Conservation (phyloP, 306 rosid species). For the Fragaria ananassa region DNA sequence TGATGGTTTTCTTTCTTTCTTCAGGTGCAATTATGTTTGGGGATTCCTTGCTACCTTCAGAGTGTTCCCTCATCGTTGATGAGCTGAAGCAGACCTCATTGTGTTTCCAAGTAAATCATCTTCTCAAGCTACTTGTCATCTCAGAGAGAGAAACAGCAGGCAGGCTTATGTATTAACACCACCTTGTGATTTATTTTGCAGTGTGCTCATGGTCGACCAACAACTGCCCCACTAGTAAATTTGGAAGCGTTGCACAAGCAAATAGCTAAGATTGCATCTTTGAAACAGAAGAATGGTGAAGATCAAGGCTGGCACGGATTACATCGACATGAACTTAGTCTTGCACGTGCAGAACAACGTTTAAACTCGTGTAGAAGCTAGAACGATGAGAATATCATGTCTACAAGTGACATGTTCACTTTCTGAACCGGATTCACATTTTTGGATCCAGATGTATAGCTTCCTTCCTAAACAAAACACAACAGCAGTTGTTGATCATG, state of each 20-base stretch:
- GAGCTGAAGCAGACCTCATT: constrained; percentile 81
- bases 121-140: neutral
- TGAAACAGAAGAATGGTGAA: constrained; percentile 30
- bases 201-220: constrained; percentile 98
- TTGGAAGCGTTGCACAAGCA: constrained; percentile 83
- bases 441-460: neutral
- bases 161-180: neutral
- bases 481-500: neutral
- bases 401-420: neutral
- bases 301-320: constrained; percentile 63
- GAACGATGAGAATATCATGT: neutral
- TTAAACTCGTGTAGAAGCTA: constrained; percentile 36
- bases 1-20: neutral
- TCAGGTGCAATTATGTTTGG: constrained; percentile 99
- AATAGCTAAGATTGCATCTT: constrained; percentile 49
- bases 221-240: constrained; percentile 79
- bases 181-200: constrained; percentile 19
- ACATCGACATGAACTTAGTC: constrained; percentile 38
- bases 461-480: neutral
- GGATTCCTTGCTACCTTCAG: constrained; percentile 86
- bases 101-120: constrained; percentile 75
- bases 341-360: constrained; percentile 57
- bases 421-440: constrained; percentile 4
- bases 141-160: neutral
- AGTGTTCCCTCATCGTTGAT: constrained; percentile 85